These are phyloP conservation scores for Nelumbo lutea DNA, from an alignment of 164 flowering plant species.

Conservation along the genomic window DNA sequence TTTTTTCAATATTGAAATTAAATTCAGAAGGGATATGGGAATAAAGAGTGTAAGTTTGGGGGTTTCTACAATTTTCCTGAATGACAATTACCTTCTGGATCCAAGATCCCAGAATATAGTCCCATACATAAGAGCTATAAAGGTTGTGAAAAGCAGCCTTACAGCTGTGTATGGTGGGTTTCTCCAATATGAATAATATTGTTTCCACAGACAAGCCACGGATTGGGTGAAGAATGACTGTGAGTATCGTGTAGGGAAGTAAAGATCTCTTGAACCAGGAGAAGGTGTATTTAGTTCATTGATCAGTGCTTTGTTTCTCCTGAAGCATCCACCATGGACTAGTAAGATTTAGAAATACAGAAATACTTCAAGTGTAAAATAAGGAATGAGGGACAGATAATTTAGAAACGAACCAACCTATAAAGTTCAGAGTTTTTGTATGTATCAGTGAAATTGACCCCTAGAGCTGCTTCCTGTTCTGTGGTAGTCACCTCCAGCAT, in stretches of 20 bases:
- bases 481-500: conserved; percentile 32
- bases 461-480: conserved; percentile 28
- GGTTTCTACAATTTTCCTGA: neutral
- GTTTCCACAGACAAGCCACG: conserved; percentile 68
- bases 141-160: conserved; percentile 37
- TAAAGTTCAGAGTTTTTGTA: conserved; percentile 33
- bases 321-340: conserved; percentile 9
- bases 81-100: conserved; percentile 27
- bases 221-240: conserved; percentile 38
- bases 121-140: conserved; percentile 42
- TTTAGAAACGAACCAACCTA: conserved; percentile 12
- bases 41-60: neutral
- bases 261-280: conserved; percentile 32
- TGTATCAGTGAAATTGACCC: conserved; percentile 26
- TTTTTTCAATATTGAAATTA: neutral
- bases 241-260: conserved; percentile 45
- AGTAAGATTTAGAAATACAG: neutral
- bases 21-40: too few relatives aligned
- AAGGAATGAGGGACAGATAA: neutral
- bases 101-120: conserved; percentile 55
- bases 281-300: conserved; percentile 30
- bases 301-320: conserved; percentile 36
- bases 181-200: conserved; percentile 65
- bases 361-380: neutral
- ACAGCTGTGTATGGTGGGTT: conserved; percentile 54